Conservation (phyloP, 1,284 basidiomycete species). For the Termitomyces sp. region DNA sequence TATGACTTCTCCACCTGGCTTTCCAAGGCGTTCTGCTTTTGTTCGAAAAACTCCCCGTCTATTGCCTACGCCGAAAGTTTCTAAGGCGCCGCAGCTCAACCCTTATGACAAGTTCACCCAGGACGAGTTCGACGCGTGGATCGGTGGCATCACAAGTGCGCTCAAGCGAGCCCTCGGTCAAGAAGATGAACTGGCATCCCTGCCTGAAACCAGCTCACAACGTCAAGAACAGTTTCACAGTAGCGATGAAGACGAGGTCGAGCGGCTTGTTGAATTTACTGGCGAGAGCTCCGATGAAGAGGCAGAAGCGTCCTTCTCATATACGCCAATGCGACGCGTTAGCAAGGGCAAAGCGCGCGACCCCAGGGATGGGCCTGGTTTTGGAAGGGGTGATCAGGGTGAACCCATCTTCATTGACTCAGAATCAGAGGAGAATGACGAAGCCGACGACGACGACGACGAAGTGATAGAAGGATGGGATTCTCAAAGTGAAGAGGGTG, state of each 20-base stretch:
- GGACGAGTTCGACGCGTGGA: conserved; percentile 63
- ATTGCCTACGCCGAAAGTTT: conserved; percentile 12
- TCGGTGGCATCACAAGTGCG: conserved; percentile 53
- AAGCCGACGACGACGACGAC: conserved; percentile 13
- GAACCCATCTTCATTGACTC: conserved; percentile 45
- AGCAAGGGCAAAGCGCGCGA: conserved; percentile 59
- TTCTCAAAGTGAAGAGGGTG: conserved; percentile 20
- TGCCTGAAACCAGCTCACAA: conserved; percentile 2
- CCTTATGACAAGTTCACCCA: conserved; percentile 68
- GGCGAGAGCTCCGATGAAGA: conserved; percentile 28
- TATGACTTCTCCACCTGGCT: conserved; percentile 12
- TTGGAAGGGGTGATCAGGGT: conserved; percentile 32
- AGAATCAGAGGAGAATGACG: conserved; percentile 26
- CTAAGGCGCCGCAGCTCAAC: conserved; percentile 50
- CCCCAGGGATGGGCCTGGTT: conserved; percentile 49
- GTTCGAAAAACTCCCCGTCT: conserved; percentile 9
- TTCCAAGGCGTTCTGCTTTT: conserved; percentile 4
- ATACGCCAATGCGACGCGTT: conserved; percentile 40
- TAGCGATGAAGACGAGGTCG: conserved; percentile 16
- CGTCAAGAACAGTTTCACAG: conserved; percentile 12
- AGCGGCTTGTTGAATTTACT: conserved; percentile 15
- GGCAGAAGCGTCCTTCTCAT: conserved; percentile 52
- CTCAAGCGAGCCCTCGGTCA: conserved; percentile 50
- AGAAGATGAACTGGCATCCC: conserved; percentile 24
- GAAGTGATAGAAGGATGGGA: conserved; percentile 18